Base-by-base conservation (phyloP, 2,329 filamentous ascomycete species). In the Aaosphaeria arxii region DNA sequence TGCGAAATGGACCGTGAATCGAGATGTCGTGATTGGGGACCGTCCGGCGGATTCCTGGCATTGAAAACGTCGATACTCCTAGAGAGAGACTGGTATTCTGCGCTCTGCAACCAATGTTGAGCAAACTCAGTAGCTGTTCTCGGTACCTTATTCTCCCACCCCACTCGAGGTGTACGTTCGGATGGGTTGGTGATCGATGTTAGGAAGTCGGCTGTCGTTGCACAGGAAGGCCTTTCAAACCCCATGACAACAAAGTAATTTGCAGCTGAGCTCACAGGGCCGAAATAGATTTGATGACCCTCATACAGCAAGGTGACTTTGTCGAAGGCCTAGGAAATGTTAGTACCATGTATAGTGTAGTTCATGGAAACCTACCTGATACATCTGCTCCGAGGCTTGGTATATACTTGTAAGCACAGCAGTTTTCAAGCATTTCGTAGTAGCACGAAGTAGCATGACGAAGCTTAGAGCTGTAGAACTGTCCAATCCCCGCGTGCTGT, bases 391-490 rank as follows among this genome's bases (percentile, higher is more conserved):
- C 42, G 68, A 68, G 5, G 87, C 86, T 61, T 91, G 87, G 52
- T 89, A 89, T 6, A 90, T 80, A 7, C 87, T 84, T 3, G 91
- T 83, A 1, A 81, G 74, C 1, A 84, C 83, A 0, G 86, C 80
- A 1, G 80, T 80, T 11, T 79, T 73, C 1, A 80, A 77, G 55
- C 89, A 78, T 52, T 89, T 83, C 0, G 86, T 84, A 0, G 84
- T 73, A 17, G 83, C 75, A 11, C 86, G 76, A 29, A 91, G 71
- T 11, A 82, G 81, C 55, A 86, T 78, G 5, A 87, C 84, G 51
- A 89, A 91, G 58, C 89, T 85, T 38, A 89, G 70, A 0, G 88
- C 88, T 0, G 85, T 90, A 6, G 83, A 83, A 0, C 85, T 84
- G 64, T 91, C 88, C 1, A 92, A 75, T 7, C 88, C 88, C 44